Percentiles rank a stretch among this genome's conserved stretches.
These are phyloP conservation scores for Kuraishia capsulata DNA, from an alignment of 805 yeast genomes.

Conservation along the genomic window DNA sequence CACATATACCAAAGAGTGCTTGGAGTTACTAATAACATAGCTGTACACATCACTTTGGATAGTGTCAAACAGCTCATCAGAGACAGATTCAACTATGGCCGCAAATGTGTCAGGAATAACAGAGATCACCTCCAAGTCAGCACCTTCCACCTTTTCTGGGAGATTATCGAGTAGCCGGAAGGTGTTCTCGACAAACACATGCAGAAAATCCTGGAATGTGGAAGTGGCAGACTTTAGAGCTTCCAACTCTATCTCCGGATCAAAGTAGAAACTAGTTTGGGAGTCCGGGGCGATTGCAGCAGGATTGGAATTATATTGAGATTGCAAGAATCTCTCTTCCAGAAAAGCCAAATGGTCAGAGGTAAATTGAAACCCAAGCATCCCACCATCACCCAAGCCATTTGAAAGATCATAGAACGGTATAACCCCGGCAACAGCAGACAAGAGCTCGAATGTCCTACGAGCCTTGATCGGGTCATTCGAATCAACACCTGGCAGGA, in stretches of 20 bases:
- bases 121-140: constrained; percentile 35
- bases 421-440: constrained; percentile 58
- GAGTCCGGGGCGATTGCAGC: constrained; percentile 9
- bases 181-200: constrained; percentile 45
- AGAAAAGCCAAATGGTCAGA: constrained; percentile 53
- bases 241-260: constrained; percentile 32
- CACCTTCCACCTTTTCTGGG: constrained; percentile 40
- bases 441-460: constrained; percentile 58
- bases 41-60: constrained; percentile 41
- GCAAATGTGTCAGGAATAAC: constrained; percentile 30
- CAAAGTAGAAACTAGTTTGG: constrained; percentile 25
- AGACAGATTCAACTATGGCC: constrained; percentile 47
- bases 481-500: constrained; percentile 77
- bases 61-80: constrained; percentile 41
- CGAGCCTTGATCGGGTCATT: constrained; percentile 75
- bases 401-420: constrained; percentile 59
- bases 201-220: constrained; percentile 53
- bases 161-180: constrained; percentile 60
- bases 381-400: constrained; percentile 30
- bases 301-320: constrained; percentile 4
- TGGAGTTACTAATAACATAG: constrained; percentile 50
- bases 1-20: constrained; percentile 53
- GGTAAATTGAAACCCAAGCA: constrained; percentile 45
- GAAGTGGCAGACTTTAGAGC: constrained; percentile 71
- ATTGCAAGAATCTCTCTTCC: constrained; percentile 28